Evolutionary conservation across 2,329 filamentous ascomycete genomes (phyloP).

Genomic region (Ciborinia camelliae): DNA sequence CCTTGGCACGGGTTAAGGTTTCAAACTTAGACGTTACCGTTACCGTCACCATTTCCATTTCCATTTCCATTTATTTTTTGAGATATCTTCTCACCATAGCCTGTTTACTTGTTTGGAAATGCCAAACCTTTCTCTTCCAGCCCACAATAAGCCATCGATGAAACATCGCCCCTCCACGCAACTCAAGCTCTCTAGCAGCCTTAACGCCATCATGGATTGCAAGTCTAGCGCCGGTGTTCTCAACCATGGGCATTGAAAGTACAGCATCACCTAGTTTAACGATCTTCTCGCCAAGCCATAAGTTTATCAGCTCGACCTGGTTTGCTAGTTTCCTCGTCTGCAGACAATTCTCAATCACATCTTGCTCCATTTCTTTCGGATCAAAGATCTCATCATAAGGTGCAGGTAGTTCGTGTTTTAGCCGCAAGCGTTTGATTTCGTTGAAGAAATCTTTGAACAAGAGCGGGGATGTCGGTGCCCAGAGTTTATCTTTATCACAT

Average conservation of each 20-base stretch:
- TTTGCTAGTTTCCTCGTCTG: conserved; percentile 9
- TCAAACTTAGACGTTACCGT: neutral
- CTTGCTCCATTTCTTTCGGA: conserved; percentile 16
- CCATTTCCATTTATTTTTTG: neutral
- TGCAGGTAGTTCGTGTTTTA: neutral
- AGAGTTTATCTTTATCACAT: conserved; percentile 6
- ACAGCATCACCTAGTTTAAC: neutral
- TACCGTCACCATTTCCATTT: neutral
- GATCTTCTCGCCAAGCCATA: neutral
- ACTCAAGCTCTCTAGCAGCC: neutral
- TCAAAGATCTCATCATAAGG: conserved; percentile 25
- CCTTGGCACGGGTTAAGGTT: neutral
- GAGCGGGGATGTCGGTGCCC: neutral
- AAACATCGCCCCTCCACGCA: neutral
- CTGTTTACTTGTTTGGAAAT: too few species aligned
- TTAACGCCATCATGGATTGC: conserved; percentile 24
- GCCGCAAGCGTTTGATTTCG: neutral
- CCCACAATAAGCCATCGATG: neutral
- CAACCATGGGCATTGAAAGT: conserved; percentile 28
- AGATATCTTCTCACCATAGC: neutral
- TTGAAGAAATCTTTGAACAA: neutral
- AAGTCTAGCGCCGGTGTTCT: conserved; percentile 26
- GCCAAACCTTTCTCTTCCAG: neutral
- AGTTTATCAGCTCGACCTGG: neutral
- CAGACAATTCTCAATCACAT: conserved; percentile 24